Evolutionary conservation across 2,329 filamentous ascomycete species (phyloP).

Genomic region (Onygena corvina): DNA sequence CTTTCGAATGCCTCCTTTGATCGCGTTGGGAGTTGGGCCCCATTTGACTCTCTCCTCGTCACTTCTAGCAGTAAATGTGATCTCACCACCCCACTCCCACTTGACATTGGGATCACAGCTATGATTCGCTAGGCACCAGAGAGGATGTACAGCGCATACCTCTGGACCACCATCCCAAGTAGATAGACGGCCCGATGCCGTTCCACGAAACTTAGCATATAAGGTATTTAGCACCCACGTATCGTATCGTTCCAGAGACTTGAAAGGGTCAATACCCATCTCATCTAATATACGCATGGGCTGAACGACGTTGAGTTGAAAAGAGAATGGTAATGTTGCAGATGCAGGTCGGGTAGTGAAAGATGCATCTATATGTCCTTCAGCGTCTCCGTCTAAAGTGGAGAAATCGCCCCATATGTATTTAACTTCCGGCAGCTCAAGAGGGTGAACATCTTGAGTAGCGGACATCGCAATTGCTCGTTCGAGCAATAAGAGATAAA

Average conservation of each 20-base stretch:
- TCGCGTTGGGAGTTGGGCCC: conserved; percentile 35
- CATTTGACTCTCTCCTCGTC: conserved; percentile 29
- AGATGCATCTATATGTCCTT: conserved; percentile 6
- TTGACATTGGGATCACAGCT: conserved; percentile 88
- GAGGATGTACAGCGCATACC: conserved; percentile 81
- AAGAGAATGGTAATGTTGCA: conserved; percentile 47
- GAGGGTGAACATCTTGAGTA: conserved; percentile 46
- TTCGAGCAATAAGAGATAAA: conserved; percentile 49
- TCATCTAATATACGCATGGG: conserved; percentile 51
- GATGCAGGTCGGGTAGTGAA: conserved; percentile 17
- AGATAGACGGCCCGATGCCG: conserved; percentile 73
- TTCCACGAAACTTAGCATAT: conserved; percentile 85
- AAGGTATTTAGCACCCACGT: conserved; percentile 70
- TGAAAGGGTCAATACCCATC: conserved; percentile 51
- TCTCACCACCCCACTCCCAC: conserved; percentile 69
- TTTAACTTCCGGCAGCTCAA: conserved; percentile 49
- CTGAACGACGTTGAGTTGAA: conserved; percentile 47
- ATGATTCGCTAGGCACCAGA: conserved; percentile 95
- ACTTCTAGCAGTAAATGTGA: conserved; percentile 28
- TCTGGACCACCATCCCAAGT: conserved; percentile 70
- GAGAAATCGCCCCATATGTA: conserved; percentile 56
- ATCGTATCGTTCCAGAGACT: conserved; percentile 31
- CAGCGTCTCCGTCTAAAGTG: conserved; percentile 20
- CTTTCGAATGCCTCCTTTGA: conserved; percentile 51
- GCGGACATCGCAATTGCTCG: conserved; percentile 50